phyloP scores from a whole-genome alignment of 768 basidiomycete species.

The Pleurotus citrinopileatus region DNA sequence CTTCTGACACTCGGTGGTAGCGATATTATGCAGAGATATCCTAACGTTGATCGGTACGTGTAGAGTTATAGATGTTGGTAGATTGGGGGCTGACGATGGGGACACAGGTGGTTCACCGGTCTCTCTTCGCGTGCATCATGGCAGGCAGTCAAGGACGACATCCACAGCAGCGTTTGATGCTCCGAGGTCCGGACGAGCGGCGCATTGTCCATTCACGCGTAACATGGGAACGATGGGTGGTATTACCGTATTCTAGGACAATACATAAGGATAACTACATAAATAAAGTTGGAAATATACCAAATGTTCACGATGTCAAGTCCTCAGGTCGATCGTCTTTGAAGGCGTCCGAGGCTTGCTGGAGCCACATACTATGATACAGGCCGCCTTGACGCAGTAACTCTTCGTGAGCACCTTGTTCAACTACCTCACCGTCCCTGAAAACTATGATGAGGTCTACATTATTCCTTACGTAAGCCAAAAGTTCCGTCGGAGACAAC shows the following conservation, averaged over 20 bases:
- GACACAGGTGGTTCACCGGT: constrained; percentile 51
- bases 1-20: constrained; percentile 21
- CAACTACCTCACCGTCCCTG: constrained; percentile 84
- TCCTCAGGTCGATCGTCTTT: constrained; percentile 15
- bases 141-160: constrained; percentile 41
- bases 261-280: too few species aligned
- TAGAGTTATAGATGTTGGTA: too few species aligned
- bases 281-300: too few species aligned
- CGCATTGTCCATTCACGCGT: too few species aligned
- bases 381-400: constrained; percentile 68
- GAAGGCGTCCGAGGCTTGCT: constrained; percentile 53
- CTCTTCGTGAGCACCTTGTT: constrained; percentile 92
- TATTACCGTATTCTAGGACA: too few species aligned
- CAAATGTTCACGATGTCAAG: too few species aligned
- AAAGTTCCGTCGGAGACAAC: neutral
- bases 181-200: neutral
- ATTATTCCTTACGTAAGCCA: constrained; percentile 2
- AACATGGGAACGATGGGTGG: too few species aligned
- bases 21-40: constrained; percentile 29
- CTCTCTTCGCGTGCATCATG: constrained; percentile 44
- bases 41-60: constrained; percentile 44
- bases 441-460: constrained; percentile 91
- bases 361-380: constrained; percentile 81
- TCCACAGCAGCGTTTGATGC: constrained; percentile 13
- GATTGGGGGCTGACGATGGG: too few species aligned